Percentiles rank a stretch among this genome's conserved stretches.
Evolutionary conservation across 208 protist genomes (phyloP).

Genomic region (Trypanosoma caninum): DNA sequence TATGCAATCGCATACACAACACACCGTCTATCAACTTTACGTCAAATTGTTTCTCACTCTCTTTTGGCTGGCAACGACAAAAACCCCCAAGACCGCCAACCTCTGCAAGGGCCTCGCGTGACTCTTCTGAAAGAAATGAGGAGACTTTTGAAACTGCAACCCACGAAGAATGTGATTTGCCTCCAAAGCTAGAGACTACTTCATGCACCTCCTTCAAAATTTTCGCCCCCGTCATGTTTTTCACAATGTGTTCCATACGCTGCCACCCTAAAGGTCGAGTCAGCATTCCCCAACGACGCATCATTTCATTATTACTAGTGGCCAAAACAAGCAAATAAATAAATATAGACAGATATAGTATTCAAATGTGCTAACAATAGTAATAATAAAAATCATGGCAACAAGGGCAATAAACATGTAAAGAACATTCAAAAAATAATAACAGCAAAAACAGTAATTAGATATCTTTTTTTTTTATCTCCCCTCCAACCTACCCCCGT

Average conservation of each 20-base stretch:
- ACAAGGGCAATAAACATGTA: conserved; percentile 1
- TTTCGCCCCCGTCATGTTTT: background rate
- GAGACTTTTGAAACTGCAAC: conserved; percentile 20
- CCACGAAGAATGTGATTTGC: background rate
- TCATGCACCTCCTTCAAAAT: conserved; percentile 7
- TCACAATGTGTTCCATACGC: background rate
- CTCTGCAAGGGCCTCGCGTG: conserved; percentile 12
- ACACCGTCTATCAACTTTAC: conserved; percentile 22
- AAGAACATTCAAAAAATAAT: background rate
- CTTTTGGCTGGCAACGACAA: background rate
- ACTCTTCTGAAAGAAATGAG: conserved; percentile 17
- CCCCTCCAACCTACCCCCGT: too few species aligned
- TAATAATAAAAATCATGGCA: too few species aligned
- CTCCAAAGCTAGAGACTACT: background rate
- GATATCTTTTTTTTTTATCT: too few species aligned
- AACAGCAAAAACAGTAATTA: background rate
- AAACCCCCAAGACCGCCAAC: conserved; percentile 14
- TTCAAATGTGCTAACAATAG: conserved; percentile 1
- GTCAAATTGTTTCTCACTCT: background rate
- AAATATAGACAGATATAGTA: conserved; percentile 5
- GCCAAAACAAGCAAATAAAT: background rate
- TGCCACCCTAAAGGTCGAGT: background rate
- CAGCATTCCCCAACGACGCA: conserved; percentile 4
- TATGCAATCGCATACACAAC: conserved; percentile 9
- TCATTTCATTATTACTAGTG: background rate